Base-by-base conservation (phyloP, 2,329 filamentous ascomycete species). In the Waltergamsia citrina region DNA sequence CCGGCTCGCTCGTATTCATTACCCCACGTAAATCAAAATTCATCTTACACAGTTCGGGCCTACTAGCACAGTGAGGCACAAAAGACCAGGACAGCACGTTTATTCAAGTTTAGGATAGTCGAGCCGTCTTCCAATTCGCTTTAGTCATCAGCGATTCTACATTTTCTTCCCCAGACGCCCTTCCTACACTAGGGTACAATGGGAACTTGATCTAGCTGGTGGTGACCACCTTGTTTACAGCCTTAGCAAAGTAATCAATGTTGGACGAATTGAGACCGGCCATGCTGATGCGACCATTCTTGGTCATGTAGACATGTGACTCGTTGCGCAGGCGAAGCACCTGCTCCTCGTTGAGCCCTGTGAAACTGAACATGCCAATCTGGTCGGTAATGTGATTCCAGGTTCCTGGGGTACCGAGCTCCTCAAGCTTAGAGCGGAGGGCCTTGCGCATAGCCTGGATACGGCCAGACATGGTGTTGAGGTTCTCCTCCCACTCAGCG, bases 361-460 rank as follows among this genome's bases (percentile, higher is more conserved):
- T 93, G 59, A 94, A 98, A 58, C 81, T 90, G 66, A 98, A 98
- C 92, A 98, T 98, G 65, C 92, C 92, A 54, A 98, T 98, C 71
- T 98, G 92, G 50, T 93, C 85, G 12, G 88, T 95, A 56, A 98
- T 94, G 63, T 98, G 92, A 53, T 88, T 85, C 92, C 92, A 98
- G 11, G 74, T 82, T 21, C 90, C 90, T 0, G 90, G 90, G 0
- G 92, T 95, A 20, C 75, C 77, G 39, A 90, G 72, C 51, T 79
- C 76, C 63, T 96, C 90, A 9, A 98, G 75, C 60, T 88, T 85
- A 36, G 66, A 63, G 33, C 85, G 75, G 47, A 98, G 65, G 4
- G 74, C 76, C 51, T 76, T 77, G 43, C 92, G 80, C 92, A 96
- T 98, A 52, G 76, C 74, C 45, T 85, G 90, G 65, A 98, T 98